phyloP scores from a whole-genome alignment of 106 monocot genomes.

The Triglochin maritima region DNA sequence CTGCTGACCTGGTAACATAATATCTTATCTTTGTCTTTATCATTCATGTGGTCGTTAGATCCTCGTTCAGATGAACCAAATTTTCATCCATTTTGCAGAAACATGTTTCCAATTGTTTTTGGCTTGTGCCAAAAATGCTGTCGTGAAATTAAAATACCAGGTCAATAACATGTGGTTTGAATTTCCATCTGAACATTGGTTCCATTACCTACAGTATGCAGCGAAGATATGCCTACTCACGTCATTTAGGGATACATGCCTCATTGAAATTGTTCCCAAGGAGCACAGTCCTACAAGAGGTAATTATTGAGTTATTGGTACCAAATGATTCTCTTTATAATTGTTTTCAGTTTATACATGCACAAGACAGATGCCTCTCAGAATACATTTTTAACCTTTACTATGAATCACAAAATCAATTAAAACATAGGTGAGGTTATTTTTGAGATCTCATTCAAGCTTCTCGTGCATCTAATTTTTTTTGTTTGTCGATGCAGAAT shows the following conservation, averaged over 20 bases:
- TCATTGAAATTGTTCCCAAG: slow-evolving; percentile 78
- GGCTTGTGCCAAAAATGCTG: too few relatives aligned
- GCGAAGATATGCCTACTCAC: slow-evolving; percentile 84
- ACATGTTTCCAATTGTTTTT: too few relatives aligned
- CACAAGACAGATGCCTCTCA: too few relatives aligned
- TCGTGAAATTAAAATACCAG: too few relatives aligned
- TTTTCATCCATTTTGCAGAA: too few relatives aligned
- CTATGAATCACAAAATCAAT: background rate
- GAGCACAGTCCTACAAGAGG: slow-evolving; percentile 59
- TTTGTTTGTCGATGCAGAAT: slow-evolving; percentile 26
- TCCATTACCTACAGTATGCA: slow-evolving; percentile 40
- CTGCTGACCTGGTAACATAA: slow-evolving; percentile 70
- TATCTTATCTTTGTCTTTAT: background rate
- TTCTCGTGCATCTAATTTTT: background rate
- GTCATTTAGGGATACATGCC: slow-evolving; percentile 72
- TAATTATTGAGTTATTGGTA: slow-evolving; percentile 3
- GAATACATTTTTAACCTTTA: background rate
- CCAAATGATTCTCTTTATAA: background rate
- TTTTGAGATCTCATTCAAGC: too few relatives aligned
- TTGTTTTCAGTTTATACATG: too few relatives aligned
- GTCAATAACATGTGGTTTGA: too few relatives aligned
- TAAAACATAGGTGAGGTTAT: too few relatives aligned
- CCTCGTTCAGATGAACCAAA: background rate
- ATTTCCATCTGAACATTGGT: background rate
- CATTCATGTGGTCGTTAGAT: background rate